These are phyloP conservation scores for Phaffomyces thermotolerans DNA, from an alignment of 805 yeast genomes.

Conservation along the genomic window DNA sequence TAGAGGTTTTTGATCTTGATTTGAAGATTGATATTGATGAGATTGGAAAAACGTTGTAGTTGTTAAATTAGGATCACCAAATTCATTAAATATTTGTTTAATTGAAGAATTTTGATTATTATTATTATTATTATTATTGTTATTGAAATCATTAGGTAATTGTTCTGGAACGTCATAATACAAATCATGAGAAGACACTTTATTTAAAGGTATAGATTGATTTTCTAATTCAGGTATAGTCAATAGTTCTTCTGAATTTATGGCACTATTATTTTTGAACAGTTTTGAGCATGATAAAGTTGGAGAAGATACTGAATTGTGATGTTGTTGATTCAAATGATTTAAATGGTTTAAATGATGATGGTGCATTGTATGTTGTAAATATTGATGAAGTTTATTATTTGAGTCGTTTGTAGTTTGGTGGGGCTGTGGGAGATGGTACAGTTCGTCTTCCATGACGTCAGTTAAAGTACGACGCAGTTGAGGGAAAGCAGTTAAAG, in stretches of 20 bases:
- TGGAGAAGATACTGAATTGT: not conserved
- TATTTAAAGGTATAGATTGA: slow-evolving; percentile 7
- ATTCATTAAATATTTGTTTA: slow-evolving; percentile 18
- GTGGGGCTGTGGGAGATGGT: slow-evolving; percentile 24
- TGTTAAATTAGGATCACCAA: slow-evolving; percentile 22
- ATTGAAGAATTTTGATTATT: not conserved
- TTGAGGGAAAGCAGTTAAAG: slow-evolving; percentile 41
- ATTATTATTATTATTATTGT: not conserved
- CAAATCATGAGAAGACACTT: slow-evolving; percentile 13
- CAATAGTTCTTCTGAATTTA: slow-evolving; percentile 19
- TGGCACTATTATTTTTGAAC: slow-evolving; percentile 17
- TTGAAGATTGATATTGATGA: slow-evolving; percentile 6
- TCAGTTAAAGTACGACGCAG: slow-evolving; percentile 49
- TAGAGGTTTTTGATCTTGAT: not conserved
- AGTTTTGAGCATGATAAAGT: slow-evolving; percentile 4
- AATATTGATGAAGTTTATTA: slow-evolving; percentile 4
- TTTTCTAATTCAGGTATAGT: slow-evolving; percentile 17
- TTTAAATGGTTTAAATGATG: not conserved
- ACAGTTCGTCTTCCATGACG: slow-evolving; percentile 54
- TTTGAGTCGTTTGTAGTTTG: not conserved
- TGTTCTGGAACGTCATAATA: slow-evolving; percentile 21
- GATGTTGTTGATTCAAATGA: no score
- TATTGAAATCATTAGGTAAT: slow-evolving; percentile 7
- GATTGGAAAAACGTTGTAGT: slow-evolving; percentile 9
- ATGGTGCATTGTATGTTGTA: not conserved